These are phyloP conservation scores for Rhodotorula sphaerocarpa DNA, from an alignment of 768 basidiomycete species.

Conservation along the genomic window DNA sequence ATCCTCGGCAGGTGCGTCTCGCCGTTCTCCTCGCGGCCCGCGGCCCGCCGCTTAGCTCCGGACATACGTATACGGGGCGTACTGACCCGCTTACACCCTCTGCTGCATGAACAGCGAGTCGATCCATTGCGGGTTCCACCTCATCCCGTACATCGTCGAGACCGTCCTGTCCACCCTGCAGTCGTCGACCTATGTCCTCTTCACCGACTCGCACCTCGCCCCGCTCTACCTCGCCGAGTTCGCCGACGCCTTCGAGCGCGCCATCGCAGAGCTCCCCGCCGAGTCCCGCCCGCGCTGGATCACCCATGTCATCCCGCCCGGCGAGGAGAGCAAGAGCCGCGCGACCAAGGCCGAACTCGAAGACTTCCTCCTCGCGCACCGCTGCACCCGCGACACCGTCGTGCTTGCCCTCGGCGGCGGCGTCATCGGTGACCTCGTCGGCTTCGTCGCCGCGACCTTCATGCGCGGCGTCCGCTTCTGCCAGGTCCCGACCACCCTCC, in stretches of 20 bases:
- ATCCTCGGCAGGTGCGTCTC: constrained; percentile 20
- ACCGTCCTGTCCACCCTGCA: constrained; percentile 35
- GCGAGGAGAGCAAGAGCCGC: constrained; percentile 85
- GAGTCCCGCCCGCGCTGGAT: constrained; percentile 58
- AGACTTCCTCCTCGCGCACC: constrained; percentile 77
- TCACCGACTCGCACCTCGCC: constrained; percentile 88
- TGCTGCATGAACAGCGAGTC: constrained; percentile 72
- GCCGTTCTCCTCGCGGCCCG: neutral
- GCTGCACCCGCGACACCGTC: constrained; percentile 87
- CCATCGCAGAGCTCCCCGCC: constrained; percentile 38
- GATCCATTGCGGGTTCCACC: constrained; percentile 90
- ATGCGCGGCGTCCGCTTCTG: constrained; percentile 95
- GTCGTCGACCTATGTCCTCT: constrained; percentile 60
- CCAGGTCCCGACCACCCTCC: constrained; percentile 89
- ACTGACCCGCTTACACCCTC: no score
- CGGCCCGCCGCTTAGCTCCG: no score
- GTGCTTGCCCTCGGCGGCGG: constrained; percentile 90
- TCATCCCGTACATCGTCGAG: constrained; percentile 66
- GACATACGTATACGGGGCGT: no score
- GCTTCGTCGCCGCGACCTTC: constrained; percentile 85
- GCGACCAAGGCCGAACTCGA: constrained; percentile 87
- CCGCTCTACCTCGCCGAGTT: constrained; percentile 65
- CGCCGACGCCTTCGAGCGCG: constrained; percentile 55
- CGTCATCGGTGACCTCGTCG: constrained; percentile 91
- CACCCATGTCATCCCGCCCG: constrained; percentile 70